Base-by-base conservation (phyloP, 768 basidiomycete species). In the Boletus vermiculosoides region DNA sequence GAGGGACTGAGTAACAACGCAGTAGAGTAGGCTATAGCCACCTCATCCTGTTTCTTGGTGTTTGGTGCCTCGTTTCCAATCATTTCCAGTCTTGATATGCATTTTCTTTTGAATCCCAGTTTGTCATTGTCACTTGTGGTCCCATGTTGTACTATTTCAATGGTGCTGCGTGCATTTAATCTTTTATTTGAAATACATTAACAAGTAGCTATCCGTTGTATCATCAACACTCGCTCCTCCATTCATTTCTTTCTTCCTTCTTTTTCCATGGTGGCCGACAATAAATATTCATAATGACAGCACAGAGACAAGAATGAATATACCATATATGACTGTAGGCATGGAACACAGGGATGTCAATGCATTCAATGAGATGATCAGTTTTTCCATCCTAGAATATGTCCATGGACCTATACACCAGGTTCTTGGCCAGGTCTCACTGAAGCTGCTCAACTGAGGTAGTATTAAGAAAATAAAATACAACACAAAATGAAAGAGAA, bases 351-450 rank as follows among this genome's bases (percentile, higher is more conserved):
- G 30, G 20, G 15, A 54, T 46, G 48, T 50, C 56, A 49, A 56
- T 53, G 50, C 50, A 51, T 50, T 31, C 33, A 40, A 62, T 59
- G 54, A 63, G 33, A 46, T 69, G 57, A 58, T 53, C 61, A 57
- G 49, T 61, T 63, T 66, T 59, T 56, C 62, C 66, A 62, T 73
- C 63, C 71, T 51, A 56, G 58, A 31, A 62, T n/a, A n/a, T n/a
- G n/a, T n/a, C n/a, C n/a, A n/a, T n/a, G n/a, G n/a, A n/a, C n/a
- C n/a, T n/a, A n/a, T n/a, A n/a, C n/a, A n/a, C n/a, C n/a, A n/a
- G n/a, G n/a, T 66, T 62, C 36, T 5, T 5, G 15, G 34, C 15
- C 34, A 16, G 20, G 18, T 40, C n/a, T 20, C 39, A 10, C 18
- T 20, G 39, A 39, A 40, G 39, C 9, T 9, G 45, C 18, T 45